A percentile compares a stretch with the other conserved stretches of the same genome.
phyloP scores from a whole-genome alignment of 2,329 filamentous ascomycete species.

The Fusarium odoratissimum region DNA sequence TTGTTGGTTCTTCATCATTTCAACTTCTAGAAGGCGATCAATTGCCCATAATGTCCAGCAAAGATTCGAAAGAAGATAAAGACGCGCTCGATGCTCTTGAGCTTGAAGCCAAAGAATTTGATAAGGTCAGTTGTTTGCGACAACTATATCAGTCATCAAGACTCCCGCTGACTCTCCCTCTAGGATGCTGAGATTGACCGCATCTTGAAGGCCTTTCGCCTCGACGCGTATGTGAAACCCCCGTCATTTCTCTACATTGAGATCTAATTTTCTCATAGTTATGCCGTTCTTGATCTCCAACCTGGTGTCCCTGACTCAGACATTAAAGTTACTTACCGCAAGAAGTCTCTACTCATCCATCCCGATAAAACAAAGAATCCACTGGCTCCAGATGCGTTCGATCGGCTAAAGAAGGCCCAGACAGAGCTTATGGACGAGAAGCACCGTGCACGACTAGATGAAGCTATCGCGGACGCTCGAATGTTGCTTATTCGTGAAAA shows the following conservation, averaged over 20 bases:
- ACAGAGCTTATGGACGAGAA: slow-evolving; percentile 94
- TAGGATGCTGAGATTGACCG: slow-evolving; percentile 96
- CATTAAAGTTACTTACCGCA: slow-evolving; percentile 94
- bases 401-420: slow-evolving; percentile 95
- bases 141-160: slow-evolving; percentile 30
- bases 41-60: slow-evolving; percentile 51
- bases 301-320: slow-evolving; percentile 95
- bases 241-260: not conserved
- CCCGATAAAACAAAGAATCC: slow-evolving; percentile 97
- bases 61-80: slow-evolving; percentile 66
- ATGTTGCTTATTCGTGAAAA: slow-evolving; percentile 94
- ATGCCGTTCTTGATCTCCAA: slow-evolving; percentile 94
- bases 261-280: slow-evolving; percentile 62
- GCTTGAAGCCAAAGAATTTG: slow-evolving; percentile 87
- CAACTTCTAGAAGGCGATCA: not conserved
- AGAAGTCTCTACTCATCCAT: slow-evolving; percentile 98
- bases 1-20: slow-evolving; percentile 9
- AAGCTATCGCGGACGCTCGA: slow-evolving; percentile 94
- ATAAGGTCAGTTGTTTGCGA: slow-evolving; percentile 71
- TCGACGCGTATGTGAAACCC: slow-evolving; percentile 62
- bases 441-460: slow-evolving; percentile 85
- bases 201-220: slow-evolving; percentile 89
- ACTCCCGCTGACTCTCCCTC: slow-evolving; percentile 29
- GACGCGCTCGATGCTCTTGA: slow-evolving; percentile 86
- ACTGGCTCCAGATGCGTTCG: slow-evolving; percentile 92